These are phyloP conservation scores for Aureococcus anophagefferens DNA, from an alignment of 108 stramenopile genomes.

Conservation along the genomic window DNA sequence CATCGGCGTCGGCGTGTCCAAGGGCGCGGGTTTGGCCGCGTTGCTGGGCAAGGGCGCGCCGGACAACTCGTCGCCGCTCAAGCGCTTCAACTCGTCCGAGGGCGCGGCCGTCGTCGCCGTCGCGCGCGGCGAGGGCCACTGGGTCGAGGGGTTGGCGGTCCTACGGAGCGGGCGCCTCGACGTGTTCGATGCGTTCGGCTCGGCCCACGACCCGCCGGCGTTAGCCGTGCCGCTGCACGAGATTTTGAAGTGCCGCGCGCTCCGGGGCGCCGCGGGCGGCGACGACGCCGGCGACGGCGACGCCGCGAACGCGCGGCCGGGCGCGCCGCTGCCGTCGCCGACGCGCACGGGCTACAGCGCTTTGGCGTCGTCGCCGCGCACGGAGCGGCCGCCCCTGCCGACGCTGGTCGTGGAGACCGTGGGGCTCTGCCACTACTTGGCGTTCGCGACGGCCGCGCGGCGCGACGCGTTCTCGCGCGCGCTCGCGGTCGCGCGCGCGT, in stretches of 20 bases:
- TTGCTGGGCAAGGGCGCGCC: too few species aligned
- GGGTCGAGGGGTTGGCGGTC: slow-evolving; percentile 26
- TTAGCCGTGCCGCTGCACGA: slow-evolving; percentile 24
- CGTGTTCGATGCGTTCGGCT: slow-evolving; percentile 14
- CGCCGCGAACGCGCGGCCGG: too few species aligned
- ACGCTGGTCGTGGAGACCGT: not conserved
- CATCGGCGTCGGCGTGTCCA: slow-evolving; percentile 15
- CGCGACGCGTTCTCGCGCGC: not conserved
- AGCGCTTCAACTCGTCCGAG: too few species aligned
- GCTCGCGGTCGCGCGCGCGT: not conserved
- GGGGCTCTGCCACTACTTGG: not conserved
- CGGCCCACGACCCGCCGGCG: slow-evolving; percentile 3
- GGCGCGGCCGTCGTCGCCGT: slow-evolving; percentile 12
- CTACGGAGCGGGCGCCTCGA: slow-evolving; percentile 20
- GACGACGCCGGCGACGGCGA: too few species aligned
- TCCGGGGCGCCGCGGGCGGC: too few species aligned
- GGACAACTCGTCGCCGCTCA: too few species aligned
- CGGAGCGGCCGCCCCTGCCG: not conserved
- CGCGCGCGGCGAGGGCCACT: slow-evolving; percentile 25
- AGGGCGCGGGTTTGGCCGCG: too few species aligned
- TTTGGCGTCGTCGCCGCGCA: too few species aligned
- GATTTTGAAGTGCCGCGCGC: not conserved
- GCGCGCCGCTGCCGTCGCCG: too few species aligned
- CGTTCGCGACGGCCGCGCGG: not conserved
- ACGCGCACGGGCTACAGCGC: too few species aligned